Conservation (phyloP, 257 asterid species). For the Paraleonurus japonicus region DNA sequence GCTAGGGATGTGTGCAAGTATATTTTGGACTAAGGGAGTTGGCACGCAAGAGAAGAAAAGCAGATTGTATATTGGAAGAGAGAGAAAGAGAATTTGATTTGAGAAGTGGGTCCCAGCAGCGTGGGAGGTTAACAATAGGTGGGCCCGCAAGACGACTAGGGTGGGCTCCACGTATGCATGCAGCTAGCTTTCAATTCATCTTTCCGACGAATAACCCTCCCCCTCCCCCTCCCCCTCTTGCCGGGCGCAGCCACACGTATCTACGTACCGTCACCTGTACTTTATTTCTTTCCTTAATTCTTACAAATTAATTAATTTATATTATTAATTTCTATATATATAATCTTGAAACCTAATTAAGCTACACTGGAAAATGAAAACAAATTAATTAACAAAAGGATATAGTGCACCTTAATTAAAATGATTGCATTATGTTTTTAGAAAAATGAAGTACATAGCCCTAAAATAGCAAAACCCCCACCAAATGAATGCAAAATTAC, state of each 20-base stretch:
- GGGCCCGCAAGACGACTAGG: conserved; percentile 1
- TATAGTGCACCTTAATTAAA: no score
- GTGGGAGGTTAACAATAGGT: conserved; percentile 38
- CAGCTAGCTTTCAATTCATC: not conserved
- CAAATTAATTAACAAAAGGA: no score
- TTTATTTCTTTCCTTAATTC: not conserved
- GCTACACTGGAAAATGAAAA: no score
- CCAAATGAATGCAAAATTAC: no score
- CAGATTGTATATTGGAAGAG: not conserved
- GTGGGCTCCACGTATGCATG: conserved; percentile 13
- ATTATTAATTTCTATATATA: no score
- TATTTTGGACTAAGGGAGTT: conserved; percentile 19
- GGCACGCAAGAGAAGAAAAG: conserved; percentile 31
- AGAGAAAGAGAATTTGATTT: conserved; percentile 13
- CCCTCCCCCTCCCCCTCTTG: conserved; percentile 3
- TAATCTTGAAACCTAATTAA: no score
- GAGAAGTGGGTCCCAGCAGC: conserved; percentile 49
- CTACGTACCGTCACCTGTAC: not conserved
- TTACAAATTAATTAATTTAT: no score
- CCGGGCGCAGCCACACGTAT: not conserved
- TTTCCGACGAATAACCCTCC: not conserved
- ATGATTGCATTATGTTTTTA: no score
- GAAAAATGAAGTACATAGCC: no score
- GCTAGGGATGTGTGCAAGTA: conserved; percentile 38
- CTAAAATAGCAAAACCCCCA: no score